These are phyloP conservation scores for Vitis hybrid DNA, from an alignment of 177 flowering plant genomes.

Conservation along the genomic window DNA sequence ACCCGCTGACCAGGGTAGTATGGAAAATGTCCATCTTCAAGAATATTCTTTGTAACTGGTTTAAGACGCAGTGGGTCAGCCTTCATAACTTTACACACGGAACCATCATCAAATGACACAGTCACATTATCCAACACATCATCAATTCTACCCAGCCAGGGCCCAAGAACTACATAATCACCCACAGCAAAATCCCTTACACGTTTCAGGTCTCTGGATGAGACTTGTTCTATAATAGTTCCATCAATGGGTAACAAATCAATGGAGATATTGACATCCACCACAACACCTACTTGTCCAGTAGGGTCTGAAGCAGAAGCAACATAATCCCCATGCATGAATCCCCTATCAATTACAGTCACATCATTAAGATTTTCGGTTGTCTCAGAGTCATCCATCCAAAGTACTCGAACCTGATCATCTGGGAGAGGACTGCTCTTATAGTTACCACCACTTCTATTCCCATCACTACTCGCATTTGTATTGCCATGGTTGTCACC, in stretches of 20 bases:
- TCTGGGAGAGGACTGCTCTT: slow-evolving; percentile 49
- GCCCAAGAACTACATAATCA: slow-evolving; percentile 85
- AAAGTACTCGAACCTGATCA: slow-evolving; percentile 77
- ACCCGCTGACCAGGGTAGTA: slow-evolving; percentile 96
- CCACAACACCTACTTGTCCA: slow-evolving; percentile 87
- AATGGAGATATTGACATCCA: slow-evolving; percentile 67
- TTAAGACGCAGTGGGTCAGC: slow-evolving; percentile 79
- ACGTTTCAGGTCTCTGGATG: slow-evolving; percentile 67
- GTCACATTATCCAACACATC: slow-evolving; percentile 91
- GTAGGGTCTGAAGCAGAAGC: slow-evolving; percentile 75
- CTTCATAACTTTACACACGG: slow-evolving; percentile 77
- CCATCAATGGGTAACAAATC: slow-evolving; percentile 70
- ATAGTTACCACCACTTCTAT: slow-evolving; percentile 14
- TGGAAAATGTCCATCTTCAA: slow-evolving; percentile 80
- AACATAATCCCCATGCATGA: slow-evolving; percentile 92
- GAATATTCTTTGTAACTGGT: slow-evolving; percentile 56
- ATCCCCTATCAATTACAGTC: slow-evolving; percentile 73
- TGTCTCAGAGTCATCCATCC: slow-evolving; percentile 78
- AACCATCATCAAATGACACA: slow-evolving; percentile 89
- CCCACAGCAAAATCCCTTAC: slow-evolving; percentile 77
- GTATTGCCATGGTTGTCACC: slow-evolving; percentile 17
- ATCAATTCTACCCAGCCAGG: slow-evolving; percentile 95
- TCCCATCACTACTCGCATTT: slow-evolving; percentile 22
- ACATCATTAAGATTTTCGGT: slow-evolving; percentile 48
- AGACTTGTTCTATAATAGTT: slow-evolving; percentile 46